Percentiles rank a stretch among this genome's conserved stretches.
Evolutionary conservation across 2,329 filamentous ascomycete species (phyloP).

Genomic region (Phymatotrichopsis omnivora): DNA sequence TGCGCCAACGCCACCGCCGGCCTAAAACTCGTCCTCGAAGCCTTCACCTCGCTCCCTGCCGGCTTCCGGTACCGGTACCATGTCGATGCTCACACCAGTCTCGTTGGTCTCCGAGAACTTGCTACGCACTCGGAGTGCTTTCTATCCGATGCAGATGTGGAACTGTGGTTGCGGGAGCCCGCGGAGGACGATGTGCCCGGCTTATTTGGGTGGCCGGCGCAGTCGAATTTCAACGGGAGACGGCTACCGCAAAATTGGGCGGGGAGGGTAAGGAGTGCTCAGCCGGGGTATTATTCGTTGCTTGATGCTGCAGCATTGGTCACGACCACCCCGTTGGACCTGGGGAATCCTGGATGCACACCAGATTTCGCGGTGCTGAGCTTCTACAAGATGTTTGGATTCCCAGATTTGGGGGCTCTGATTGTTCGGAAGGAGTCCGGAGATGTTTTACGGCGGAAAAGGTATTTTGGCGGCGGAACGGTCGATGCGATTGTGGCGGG

Average conservation of each 20-base stretch:
- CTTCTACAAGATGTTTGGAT: slow-evolving; percentile 97
- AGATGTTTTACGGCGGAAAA: slow-evolving; percentile 39
- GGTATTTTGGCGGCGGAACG: slow-evolving; percentile 89
- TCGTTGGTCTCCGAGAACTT: slow-evolving; percentile 62
- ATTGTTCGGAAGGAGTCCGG: slow-evolving; percentile 51
- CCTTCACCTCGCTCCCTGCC: slow-evolving; percentile 41
- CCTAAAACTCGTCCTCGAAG: slow-evolving; percentile 52
- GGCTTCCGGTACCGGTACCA: slow-evolving; percentile 52
- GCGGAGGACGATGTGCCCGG: slow-evolving; percentile 32
- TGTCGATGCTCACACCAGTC: slow-evolving; percentile 50
- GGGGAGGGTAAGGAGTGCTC: slow-evolving; percentile 38
- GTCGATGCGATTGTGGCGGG: slow-evolving; percentile 70
- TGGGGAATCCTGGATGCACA: slow-evolving; percentile 49
- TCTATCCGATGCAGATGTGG: slow-evolving; percentile 49
- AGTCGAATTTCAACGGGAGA: slow-evolving; percentile 85
- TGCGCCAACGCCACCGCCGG: slow-evolving; percentile 52
- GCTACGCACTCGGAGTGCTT: slow-evolving; percentile 58
- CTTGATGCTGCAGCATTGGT: slow-evolving; percentile 76
- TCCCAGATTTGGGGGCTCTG: slow-evolving; percentile 78
- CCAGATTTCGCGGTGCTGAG: slow-evolving; percentile 83
- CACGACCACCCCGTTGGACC: slow-evolving; percentile 64
- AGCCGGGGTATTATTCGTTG: slow-evolving; percentile 48
- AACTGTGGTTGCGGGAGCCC: slow-evolving; percentile 47
- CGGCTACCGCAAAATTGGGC: slow-evolving; percentile 65
- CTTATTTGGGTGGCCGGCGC: slow-evolving; percentile 76